phyloP scores from a whole-genome alignment of 768 basidiomycete species.

The Leucocoprinus sp. region DNA sequence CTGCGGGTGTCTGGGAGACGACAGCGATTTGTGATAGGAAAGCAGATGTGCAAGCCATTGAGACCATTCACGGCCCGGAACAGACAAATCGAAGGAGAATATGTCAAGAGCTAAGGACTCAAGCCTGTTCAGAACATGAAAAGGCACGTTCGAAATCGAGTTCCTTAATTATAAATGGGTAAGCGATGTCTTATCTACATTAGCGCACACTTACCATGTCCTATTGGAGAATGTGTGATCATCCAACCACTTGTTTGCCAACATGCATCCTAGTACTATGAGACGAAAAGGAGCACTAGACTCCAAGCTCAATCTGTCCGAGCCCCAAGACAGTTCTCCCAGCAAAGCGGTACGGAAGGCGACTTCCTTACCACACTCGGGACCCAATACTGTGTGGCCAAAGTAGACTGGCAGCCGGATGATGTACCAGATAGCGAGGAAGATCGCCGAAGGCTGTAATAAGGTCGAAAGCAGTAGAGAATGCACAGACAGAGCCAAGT shows the following conservation, averaged over 20 bases:
- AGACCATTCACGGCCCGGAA: constrained; percentile 57
- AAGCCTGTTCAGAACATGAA: constrained; percentile 60
- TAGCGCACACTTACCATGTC: constrained; percentile 53
- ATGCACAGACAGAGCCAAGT: constrained; percentile 57
- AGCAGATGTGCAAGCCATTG: constrained; percentile 63
- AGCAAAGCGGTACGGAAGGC: constrained; percentile 60
- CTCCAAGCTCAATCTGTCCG: constrained; percentile 44
- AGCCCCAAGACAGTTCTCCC: constrained; percentile 34
- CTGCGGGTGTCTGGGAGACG: constrained; percentile 53
- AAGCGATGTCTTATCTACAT: not conserved
- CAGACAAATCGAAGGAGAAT: constrained; percentile 62
- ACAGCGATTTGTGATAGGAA: constrained; percentile 56
- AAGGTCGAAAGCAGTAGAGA: constrained; percentile 71
- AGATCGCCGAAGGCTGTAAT: constrained; percentile 72
- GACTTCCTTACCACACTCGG: constrained; percentile 49
- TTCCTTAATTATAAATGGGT: constrained; percentile 42
- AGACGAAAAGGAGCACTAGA: constrained; percentile 62
- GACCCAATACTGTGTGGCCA: constrained; percentile 38
- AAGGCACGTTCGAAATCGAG: constrained; percentile 68
- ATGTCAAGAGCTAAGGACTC: constrained; percentile 67
- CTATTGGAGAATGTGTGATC: constrained; percentile 88
- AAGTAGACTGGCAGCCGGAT: constrained; percentile 67
- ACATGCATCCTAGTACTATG: constrained; percentile 73
- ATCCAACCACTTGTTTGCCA: constrained; percentile 84
- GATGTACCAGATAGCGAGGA: constrained; percentile 79